Conservation (phyloP, 768 basidiomycete genomes). For the Phlebiopsis gigantea region DNA sequence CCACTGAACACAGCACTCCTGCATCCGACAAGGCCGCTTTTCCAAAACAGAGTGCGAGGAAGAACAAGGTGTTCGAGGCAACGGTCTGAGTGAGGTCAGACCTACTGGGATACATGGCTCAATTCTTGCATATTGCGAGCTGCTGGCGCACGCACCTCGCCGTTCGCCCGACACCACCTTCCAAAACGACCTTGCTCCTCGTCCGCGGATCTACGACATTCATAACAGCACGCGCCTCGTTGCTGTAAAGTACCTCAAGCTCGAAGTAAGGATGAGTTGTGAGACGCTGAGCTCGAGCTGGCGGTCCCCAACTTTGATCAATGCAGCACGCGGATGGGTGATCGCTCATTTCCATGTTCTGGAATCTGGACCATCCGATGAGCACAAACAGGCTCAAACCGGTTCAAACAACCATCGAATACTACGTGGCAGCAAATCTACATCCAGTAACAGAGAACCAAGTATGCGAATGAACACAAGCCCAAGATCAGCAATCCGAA, state of each 20-base stretch:
- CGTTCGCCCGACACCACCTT: conserved; percentile 6
- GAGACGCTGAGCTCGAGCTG: neutral
- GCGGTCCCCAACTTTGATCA: neutral
- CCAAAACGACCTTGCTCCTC: conserved; percentile 30
- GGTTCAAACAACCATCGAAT: neutral
- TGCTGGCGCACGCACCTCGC: conserved; percentile 4
- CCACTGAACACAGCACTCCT: conserved; percentile 71
- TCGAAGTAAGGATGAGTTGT: neutral
- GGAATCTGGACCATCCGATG: neutral
- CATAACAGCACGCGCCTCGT: conserved; percentile 18
- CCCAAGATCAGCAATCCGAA: neutral
- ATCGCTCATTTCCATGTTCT: neutral
- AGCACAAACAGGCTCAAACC: neutral
- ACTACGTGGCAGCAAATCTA: neutral
- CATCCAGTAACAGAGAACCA: neutral
- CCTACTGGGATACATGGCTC: conserved; percentile 11
- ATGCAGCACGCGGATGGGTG: neutral
- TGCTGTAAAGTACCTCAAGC: neutral
- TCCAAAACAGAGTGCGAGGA: conserved; percentile 53
- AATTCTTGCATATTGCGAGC: neutral
- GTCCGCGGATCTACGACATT: conserved; percentile 29
- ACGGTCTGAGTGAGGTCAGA: conserved; percentile 29
- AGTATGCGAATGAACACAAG: neutral
- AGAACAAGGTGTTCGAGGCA: conserved; percentile 62
- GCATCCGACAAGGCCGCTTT: conserved; percentile 66